Evolutionary conservation across 1,284 basidiomycete genomes (phyloP), one percentile per base, ranked within the genome.

Genomic region (Ganoderma resinaceum): DNA sequence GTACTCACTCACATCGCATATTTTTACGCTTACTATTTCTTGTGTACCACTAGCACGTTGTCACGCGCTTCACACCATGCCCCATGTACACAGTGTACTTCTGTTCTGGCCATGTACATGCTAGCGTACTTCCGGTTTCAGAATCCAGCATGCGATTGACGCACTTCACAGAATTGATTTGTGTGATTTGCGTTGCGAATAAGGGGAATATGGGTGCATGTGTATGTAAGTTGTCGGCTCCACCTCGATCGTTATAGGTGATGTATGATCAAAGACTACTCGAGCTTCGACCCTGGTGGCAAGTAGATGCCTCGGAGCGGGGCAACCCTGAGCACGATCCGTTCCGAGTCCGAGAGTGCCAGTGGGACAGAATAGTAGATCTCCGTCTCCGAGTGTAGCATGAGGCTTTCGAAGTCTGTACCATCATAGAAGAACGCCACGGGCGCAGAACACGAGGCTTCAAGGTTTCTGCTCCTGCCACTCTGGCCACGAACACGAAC

Each of bases 101-200:
- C 23, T 42, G 23, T 49, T 49, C 46, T 49, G 46, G 20, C 46
- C 46, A 20, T 55, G 31, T 55, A 58, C 55, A 58, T 58, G 55
- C 20, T 37, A n/a, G 33, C 37, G 55, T 58, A 58, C 33, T 23
- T 49, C 46, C 46, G 23, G 46, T 26, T 49, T 49, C 33, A 16
- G 31, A 33, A n/a, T 33, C 9, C 55, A 55, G 26, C 18, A 57
- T 35, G 55, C 37, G 35, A 59, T 33, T 37, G 58, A 37, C 16
- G 37, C 33, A 35, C 58, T 49, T 49, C 12, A 49, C 46, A 23
- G 23, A 33, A 29, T 20, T 12, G 52, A 57, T 29, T 12, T 38
- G 37, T 38, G 9, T 16, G 55, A 49, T 49, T 38, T 38, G 37
- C 37, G 35, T 5, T 11, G 14, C 12, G n/a, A 26, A 60, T 11